Percentiles rank a stretch among this genome's conserved stretches.
phyloP scores from a whole-genome alignment of 2,329 filamentous ascomycete genomes.

The Lachnellula suecica region DNA sequence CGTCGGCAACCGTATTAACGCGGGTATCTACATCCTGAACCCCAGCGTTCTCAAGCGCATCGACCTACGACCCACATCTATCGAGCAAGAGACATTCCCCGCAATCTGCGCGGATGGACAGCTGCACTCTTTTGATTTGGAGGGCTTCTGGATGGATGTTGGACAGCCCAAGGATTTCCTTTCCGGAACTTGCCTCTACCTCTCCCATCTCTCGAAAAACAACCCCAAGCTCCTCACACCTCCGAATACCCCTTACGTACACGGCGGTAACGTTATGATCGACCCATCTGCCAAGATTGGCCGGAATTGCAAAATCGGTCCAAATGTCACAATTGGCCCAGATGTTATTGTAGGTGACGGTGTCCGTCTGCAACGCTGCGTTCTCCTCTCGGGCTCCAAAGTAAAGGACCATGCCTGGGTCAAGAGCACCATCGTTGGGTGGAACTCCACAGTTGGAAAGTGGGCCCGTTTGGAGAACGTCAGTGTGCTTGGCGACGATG shows the following conservation, averaged over 20 bases:
- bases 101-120: slow-evolving; percentile 86
- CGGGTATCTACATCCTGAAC: slow-evolving; percentile 97
- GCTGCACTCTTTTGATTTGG: slow-evolving; percentile 93
- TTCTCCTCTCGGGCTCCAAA: slow-evolving; percentile 84
- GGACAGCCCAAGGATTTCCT: slow-evolving; percentile 99
- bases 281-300: slow-evolving; percentile 94
- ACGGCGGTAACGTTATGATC: slow-evolving; percentile 94
- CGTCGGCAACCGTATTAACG: slow-evolving; percentile 97
- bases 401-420: slow-evolving; percentile 99
- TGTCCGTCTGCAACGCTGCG: slow-evolving; percentile 89
- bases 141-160: slow-evolving; percentile 99
- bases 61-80: slow-evolving; percentile 92
- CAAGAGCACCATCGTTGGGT: slow-evolving; percentile 97
- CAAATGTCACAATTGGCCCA: slow-evolving; percentile 94
- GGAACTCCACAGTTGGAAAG: slow-evolving; percentile 93
- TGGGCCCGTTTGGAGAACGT: slow-evolving; percentile 98
- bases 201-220: slow-evolving; percentile 88
- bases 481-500: slow-evolving; percentile 95
- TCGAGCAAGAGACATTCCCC: slow-evolving; percentile 98
- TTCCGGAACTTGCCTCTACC: slow-evolving; percentile 92
- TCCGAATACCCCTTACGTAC: slow-evolving; percentile 72
- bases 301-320: slow-evolving; percentile 96
- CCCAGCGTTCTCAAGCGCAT: slow-evolving; percentile 87
- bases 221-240: slow-evolving; percentile 80
- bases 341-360: slow-evolving; percentile 91